These are phyloP conservation scores for Trichomonas vaginalis DNA, from an alignment of 208 protist genomes.

Conservation along the genomic window DNA sequence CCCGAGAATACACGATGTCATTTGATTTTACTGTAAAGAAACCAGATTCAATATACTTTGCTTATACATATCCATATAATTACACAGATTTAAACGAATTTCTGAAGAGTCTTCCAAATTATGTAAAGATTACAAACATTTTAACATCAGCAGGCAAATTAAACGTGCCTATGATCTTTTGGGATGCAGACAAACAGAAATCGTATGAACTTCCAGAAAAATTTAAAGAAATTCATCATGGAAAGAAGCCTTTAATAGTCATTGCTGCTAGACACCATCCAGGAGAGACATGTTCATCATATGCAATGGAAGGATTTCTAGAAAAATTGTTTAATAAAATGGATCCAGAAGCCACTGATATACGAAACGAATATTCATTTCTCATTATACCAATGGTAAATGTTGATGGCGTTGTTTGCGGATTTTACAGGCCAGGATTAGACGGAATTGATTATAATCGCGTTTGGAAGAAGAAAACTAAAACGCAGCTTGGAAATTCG, in stretches of 20 bases:
- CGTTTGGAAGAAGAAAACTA: background rate
- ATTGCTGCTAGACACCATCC: slow-evolving; percentile 80
- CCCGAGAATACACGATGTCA: background rate
- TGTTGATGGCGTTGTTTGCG: background rate
- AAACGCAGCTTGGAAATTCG: background rate
- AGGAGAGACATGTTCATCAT: slow-evolving; percentile 80
- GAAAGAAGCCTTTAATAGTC: slow-evolving; percentile 43
- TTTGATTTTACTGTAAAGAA: background rate
- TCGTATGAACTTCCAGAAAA: background rate
- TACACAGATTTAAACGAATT: background rate
- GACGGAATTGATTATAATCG: background rate
- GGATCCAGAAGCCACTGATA: background rate
- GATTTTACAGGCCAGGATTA: background rate
- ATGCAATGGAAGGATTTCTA: slow-evolving; percentile 69
- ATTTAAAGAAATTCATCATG: background rate
- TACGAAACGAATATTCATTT: background rate
- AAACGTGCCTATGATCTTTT: background rate
- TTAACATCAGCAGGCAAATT: background rate
- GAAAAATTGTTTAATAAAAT: background rate
- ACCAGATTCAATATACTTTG: background rate
- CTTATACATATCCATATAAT: background rate
- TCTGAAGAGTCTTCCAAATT: background rate
- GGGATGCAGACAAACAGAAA: background rate
- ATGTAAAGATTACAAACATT: background rate
- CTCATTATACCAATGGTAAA: background rate